Evolutionary conservation across 139 green algal genomes (phyloP).

Genomic region (Pseudopediastrum boryanum): DNA sequence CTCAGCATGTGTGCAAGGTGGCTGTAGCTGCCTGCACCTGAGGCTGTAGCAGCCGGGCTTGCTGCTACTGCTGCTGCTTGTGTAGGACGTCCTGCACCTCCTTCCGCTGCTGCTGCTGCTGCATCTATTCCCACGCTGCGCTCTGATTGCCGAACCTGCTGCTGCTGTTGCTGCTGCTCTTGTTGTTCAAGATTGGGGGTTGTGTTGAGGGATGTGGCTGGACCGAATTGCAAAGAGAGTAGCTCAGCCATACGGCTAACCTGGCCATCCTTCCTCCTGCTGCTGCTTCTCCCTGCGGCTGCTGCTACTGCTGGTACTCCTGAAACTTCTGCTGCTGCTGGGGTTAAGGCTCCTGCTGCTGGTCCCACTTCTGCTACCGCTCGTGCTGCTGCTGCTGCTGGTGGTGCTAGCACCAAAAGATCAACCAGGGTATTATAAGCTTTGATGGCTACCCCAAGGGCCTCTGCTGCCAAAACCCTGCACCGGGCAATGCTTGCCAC

Average conservation of each 20-base stretch:
- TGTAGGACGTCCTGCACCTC: not conserved
- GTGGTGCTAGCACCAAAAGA: constrained; percentile 52
- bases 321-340: not conserved
- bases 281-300: not conserved
- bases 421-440: constrained; percentile 56
- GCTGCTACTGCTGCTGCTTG: constrained; percentile 1
- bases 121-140: not conserved
- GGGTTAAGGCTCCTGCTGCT: constrained; percentile 8
- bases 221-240: not conserved
- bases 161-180: not conserved
- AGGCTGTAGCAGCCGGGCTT: not conserved
- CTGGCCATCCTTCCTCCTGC: not conserved
- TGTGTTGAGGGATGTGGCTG: not conserved
- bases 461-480: constrained; percentile 25
- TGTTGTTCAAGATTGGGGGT: not conserved
- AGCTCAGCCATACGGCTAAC: too few relatives aligned
- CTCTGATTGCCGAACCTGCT: not conserved
- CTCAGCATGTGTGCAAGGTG: too few relatives aligned
- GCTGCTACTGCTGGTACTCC: not conserved
- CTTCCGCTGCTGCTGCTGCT: constrained; percentile 9
- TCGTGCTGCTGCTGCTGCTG: not conserved
- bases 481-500: constrained; percentile 60
- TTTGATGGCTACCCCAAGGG: not conserved
- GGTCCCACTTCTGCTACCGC: not conserved
- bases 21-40: too few relatives aligned